Conservation (phyloP, 495 filamentous ascomycete genomes). For the Tuber melanosporum region DNA sequence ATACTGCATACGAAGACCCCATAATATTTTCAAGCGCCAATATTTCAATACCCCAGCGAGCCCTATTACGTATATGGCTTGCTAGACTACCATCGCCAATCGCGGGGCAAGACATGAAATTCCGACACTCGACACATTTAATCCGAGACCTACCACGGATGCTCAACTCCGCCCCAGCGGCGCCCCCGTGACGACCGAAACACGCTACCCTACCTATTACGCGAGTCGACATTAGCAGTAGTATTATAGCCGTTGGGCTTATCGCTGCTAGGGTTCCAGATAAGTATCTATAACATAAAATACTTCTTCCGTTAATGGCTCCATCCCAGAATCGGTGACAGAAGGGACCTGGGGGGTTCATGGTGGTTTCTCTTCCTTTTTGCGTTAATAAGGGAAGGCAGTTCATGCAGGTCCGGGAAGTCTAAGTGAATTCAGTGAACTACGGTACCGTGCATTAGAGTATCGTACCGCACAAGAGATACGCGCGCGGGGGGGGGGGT, state of each 20-base stretch:
- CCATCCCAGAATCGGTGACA: not conserved
- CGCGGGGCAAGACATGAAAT: not conserved
- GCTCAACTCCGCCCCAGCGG: not conserved
- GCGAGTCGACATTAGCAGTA: not conserved
- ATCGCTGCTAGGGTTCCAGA: not conserved
- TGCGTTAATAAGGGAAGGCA: not conserved
- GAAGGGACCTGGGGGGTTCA: not conserved
- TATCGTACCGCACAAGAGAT: not conserved
- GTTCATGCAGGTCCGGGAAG: not conserved
- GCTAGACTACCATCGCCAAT: not conserved
- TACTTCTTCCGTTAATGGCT: not conserved
- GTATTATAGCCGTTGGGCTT: not conserved
- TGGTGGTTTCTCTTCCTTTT: not conserved
- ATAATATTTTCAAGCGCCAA: not conserved
- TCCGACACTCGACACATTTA: not conserved
- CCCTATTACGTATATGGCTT: not conserved
- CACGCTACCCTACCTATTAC: not conserved
- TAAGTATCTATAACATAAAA: not conserved
- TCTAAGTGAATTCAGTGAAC: not conserved
- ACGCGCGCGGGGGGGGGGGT: not conserved
- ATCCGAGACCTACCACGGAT: not conserved
- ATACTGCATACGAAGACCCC: not conserved
- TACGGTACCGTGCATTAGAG: not conserved
- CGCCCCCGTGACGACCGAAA: not conserved
- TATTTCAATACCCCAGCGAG: not conserved